phyloP scores from a whole-genome alignment of 495 filamentous ascomycete genomes.

The Penicillium herquei region DNA sequence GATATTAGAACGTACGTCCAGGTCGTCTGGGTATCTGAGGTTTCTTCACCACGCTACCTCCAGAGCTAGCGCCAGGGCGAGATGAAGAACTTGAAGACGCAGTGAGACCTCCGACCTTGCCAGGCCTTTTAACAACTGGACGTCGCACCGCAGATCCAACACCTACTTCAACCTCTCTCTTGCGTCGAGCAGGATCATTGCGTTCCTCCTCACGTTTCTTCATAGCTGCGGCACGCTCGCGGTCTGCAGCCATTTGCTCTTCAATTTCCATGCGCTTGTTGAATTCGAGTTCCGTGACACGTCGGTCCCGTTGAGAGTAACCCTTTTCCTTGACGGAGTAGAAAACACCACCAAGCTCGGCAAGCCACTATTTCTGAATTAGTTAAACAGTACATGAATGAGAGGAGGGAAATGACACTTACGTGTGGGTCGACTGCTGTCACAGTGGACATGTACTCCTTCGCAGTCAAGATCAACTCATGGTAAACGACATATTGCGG shows the following conservation, averaged over 20 bases:
- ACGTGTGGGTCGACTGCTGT: slow-evolving; percentile 92
- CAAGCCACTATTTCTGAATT: slow-evolving; percentile 66
- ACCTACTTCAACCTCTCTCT: slow-evolving; percentile 40
- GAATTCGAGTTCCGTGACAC: slow-evolving; percentile 90
- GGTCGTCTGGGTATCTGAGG: slow-evolving; percentile 54
- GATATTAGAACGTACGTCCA: slow-evolving; percentile 53
- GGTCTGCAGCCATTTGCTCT: slow-evolving; percentile 86
- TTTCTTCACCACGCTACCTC: slow-evolving; percentile 58
- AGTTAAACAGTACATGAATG: slow-evolving; percentile 11
- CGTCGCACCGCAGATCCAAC: slow-evolving; percentile 36
- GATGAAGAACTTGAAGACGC: slow-evolving; percentile 36
- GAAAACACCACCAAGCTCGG: slow-evolving; percentile 97
- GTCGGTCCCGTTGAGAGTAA: slow-evolving; percentile 84
- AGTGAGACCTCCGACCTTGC: slow-evolving; percentile 42
- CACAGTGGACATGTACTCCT: slow-evolving; percentile 98
- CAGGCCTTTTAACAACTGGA: slow-evolving; percentile 34
- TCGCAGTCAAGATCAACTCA: slow-evolving; percentile 93
- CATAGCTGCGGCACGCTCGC: slow-evolving; percentile 56
- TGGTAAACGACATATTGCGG: slow-evolving; percentile 98
- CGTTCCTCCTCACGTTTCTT: slow-evolving; percentile 53
- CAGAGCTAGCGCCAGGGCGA: slow-evolving; percentile 45
- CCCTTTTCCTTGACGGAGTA: slow-evolving; percentile 98
- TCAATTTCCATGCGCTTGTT: slow-evolving; percentile 96
- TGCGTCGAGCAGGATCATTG: slow-evolving; percentile 35
- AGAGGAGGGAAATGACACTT: slow-evolving; percentile 24